Percentiles rank a stretch among this genome's conserved stretches.
phyloP scores from a whole-genome alignment of 129 eudicot genomes.

The sunflower (Helianthus annuus) region HanXRQr2.0-SUNRISE NC_035444.2:64704397-64704896 shows the following conservation, averaged over 20 bases:
- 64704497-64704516: neutral
- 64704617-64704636: slow-evolving; percentile 23
- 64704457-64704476: neutral
- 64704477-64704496: neutral
- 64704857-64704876: slow-evolving; percentile 83
- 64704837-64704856: slow-evolving; percentile 73
- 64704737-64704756: neutral
- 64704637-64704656: slow-evolving; percentile 24
- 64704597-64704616: slow-evolving; percentile 32
- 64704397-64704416: no score
- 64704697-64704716: no score
- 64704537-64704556: neutral
- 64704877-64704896: slow-evolving; percentile 73
- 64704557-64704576: slow-evolving; percentile 7
- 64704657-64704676: slow-evolving; percentile 21
- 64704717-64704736: neutral
- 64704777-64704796: slow-evolving; percentile 29
- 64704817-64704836: slow-evolving; percentile 28
- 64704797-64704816: slow-evolving; percentile 39
- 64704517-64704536: neutral
- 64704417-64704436: neutral
- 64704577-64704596: slow-evolving; percentile 23
- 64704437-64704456: neutral
- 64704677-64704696: slow-evolving; percentile 16
- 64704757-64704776: slow-evolving; percentile 32